phyloP scores from a whole-genome alignment of 139 green algal species.

The Chlorella ohadii region DNA sequence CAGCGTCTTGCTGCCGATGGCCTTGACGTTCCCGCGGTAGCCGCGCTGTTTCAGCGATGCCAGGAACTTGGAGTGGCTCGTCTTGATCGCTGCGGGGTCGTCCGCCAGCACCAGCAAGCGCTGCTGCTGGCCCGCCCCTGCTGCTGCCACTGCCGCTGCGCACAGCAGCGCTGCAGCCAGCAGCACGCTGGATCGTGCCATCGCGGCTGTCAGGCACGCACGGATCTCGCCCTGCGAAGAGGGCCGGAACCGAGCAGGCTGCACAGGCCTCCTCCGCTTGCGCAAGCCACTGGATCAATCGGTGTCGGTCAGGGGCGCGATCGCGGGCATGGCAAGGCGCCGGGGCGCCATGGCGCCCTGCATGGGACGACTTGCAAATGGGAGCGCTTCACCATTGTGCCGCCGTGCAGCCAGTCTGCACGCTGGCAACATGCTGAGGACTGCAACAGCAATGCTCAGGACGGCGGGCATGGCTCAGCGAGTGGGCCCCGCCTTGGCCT shows the following conservation, averaged over 20 bases:
- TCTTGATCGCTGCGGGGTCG: not conserved
- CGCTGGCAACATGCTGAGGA: too few species aligned
- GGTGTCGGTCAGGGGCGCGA: too few species aligned
- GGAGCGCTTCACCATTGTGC: not conserved
- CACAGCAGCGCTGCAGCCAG: not conserved
- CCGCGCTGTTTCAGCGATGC: constrained; percentile 26
- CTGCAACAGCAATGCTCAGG: too few species aligned
- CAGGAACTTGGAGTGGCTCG: constrained; percentile 72
- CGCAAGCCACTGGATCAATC: too few species aligned
- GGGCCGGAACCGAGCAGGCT: too few species aligned
- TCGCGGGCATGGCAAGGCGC: too few species aligned
- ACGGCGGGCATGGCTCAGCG: too few species aligned
- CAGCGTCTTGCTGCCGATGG: constrained; percentile 57
- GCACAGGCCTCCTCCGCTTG: too few species aligned
- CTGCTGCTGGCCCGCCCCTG: not conserved
- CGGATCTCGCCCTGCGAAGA: too few species aligned
- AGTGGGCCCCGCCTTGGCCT: too few species aligned
- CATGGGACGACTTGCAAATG: not conserved
- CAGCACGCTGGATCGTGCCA: not conserved
- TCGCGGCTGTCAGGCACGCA: not conserved
- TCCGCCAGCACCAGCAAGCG: constrained; percentile 69
- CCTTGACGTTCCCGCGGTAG: constrained; percentile 62
- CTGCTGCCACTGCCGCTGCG: not conserved
- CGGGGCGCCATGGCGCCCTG: too few species aligned
- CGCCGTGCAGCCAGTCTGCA: too few species aligned